Evolutionary conservation across 352 stramenopile species (phyloP).

Genomic region (Globisporangium splendens): DNA sequence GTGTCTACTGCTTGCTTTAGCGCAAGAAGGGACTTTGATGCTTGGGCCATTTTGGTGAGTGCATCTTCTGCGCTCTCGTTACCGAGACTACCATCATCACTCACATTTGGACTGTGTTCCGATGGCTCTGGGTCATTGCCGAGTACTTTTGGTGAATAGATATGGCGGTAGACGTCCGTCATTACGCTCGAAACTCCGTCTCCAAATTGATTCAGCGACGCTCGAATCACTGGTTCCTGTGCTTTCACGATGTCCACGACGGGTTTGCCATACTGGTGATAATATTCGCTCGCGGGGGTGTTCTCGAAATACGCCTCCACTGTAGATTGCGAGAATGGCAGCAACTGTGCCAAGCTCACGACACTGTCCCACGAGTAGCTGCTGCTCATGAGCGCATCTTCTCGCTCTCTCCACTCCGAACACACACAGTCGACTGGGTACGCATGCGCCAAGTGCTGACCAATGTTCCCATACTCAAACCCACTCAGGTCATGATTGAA

Average conservation of each 20-base stretch:
- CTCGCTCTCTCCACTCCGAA: conserved; percentile 35
- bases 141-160: no score
- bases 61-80: conserved; percentile 16
- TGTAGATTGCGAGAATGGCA: conserved; percentile 35
- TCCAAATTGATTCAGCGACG: conserved; percentile 8
- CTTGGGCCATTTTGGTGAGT: conserved; percentile 26
- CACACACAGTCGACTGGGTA: conserved; percentile 40
- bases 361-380: conserved; percentile 20
- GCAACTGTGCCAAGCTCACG: conserved; percentile 24
- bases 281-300: conserved; percentile 23
- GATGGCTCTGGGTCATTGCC: neutral
- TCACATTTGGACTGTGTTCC: neutral
- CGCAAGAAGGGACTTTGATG: conserved; percentile 27
- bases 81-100: no score
- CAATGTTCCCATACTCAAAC: conserved; percentile 27
- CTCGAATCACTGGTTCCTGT: conserved; percentile 23
- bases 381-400: conserved; percentile 23
- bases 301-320: neutral
- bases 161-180: no score
- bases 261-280: conserved; percentile 32
- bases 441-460: conserved; percentile 23
- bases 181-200: no score
- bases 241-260: conserved; percentile 31
- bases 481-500: conserved; percentile 28
- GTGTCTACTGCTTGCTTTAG: neutral